Percentiles rank a stretch among this genome's conserved stretches.
phyloP scores from a whole-genome alignment of 2,329 filamentous ascomycete genomes.

The Cladosporium sp. region DNA sequence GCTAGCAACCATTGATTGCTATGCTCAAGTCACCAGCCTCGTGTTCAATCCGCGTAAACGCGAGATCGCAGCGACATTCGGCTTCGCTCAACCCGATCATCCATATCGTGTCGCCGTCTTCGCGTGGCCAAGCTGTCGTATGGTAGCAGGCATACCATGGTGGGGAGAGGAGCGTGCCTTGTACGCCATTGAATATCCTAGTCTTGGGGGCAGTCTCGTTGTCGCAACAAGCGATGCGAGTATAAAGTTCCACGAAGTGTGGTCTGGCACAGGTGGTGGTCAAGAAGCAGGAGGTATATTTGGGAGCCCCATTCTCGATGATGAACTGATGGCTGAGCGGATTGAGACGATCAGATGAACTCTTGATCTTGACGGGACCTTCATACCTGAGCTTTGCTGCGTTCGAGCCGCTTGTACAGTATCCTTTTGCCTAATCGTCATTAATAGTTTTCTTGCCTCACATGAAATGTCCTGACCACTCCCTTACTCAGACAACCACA shows the following conservation, averaged over 20 bases:
- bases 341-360: neutral
- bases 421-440: too few relatives aligned
- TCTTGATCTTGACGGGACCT: neutral
- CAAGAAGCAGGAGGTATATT: slow-evolving; percentile 34
- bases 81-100: slow-evolving; percentile 86
- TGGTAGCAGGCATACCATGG: slow-evolving; percentile 82
- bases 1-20: slow-evolving; percentile 84
- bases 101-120: slow-evolving; percentile 86
- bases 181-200: slow-evolving; percentile 81
- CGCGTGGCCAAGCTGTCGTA: slow-evolving; percentile 84
- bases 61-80: slow-evolving; percentile 90
- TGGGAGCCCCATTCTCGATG: slow-evolving; percentile 6
- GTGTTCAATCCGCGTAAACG: slow-evolving; percentile 69
- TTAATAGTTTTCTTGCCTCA: too few relatives aligned
- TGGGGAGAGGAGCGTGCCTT: slow-evolving; percentile 71
- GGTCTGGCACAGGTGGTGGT: slow-evolving; percentile 40
- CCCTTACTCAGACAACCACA: too few relatives aligned
- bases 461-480: too few relatives aligned
- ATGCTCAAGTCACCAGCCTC: slow-evolving; percentile 86
- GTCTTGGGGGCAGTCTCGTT: slow-evolving; percentile 76
- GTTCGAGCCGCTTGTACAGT: too few relatives aligned
- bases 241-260: slow-evolving; percentile 94
- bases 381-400: too few relatives aligned
- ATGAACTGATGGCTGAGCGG: slow-evolving; percentile 4
- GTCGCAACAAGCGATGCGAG: slow-evolving; percentile 87